Base-by-base conservation (phyloP, 805 yeast species). In the Monosporozyma siamensis region DNA sequence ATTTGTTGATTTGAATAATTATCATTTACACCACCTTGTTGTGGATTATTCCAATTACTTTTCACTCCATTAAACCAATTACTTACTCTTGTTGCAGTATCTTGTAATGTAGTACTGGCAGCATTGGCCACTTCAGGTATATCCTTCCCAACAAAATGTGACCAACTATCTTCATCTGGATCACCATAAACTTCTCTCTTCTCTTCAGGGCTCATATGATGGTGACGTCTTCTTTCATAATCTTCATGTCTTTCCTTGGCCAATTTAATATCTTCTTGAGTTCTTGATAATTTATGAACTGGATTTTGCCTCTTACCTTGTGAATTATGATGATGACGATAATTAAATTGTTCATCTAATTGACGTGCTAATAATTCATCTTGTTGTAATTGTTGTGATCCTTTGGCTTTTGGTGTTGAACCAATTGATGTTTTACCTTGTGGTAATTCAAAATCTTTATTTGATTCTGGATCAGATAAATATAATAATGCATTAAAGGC, bases 401-500 rank as follows among this genome's bases (percentile, higher is more conserved):
- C 25, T 6, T 9, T 9, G 9, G 9, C 25, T n/a, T n/a, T n/a
- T n/a, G n/a, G n/a, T n/a, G n/a, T n/a, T n/a, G n/a, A n/a, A n/a
- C n/a, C n/a, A n/a, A n/a, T n/a, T n/a, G n/a, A n/a, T 15, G 14
- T 29, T 11, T 29, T 29, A 3, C 20, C 7, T 29, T 51, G 50
- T 23, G 75, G 77, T 38, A 75, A 67, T 47, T 72, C 75, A 11
- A 80, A 77, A 47, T 71, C 71, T 24, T 52, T 56, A 37, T 65
- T 63, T 46, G 70, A 70, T 3, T 70, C 59, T 8, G 90, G 90
- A 62, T 89, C 96, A 14, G 85, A 79, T 42, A 86, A 65, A 51
- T 75, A 86, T 46, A 90, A 68, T 53, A 89, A 67, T 0, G 96
- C 97, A 60, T 82, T 83, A 68, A 90, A 90, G 1, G 96, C 95